A percentile compares a stretch with the other conserved stretches of the same genome.
These are phyloP conservation scores for Pharnaceum exiguum DNA, from an alignment of 148 eudicot species.

Conservation along the genomic window DNA sequence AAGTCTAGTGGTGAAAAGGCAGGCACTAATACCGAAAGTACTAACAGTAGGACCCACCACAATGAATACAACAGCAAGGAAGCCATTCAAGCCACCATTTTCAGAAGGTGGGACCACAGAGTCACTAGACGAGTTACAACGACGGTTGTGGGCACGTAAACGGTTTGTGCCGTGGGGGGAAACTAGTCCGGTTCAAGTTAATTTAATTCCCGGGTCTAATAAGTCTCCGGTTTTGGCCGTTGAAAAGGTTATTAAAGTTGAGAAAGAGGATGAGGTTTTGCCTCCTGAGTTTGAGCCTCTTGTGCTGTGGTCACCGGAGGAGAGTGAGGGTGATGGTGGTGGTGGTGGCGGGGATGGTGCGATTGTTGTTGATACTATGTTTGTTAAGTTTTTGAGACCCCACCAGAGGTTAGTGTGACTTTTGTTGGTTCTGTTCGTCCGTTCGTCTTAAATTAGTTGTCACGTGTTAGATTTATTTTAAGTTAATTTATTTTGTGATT, in stretches of 20 bases:
- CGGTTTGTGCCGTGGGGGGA: slow-evolving; percentile 94
- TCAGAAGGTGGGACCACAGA: slow-evolving; percentile 51
- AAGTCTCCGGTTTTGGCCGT: too few species aligned
- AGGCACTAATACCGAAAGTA: slow-evolving; percentile 77
- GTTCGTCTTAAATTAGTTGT: too few species aligned
- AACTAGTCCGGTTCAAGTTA: slow-evolving; percentile 37
- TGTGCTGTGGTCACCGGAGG: slow-evolving; percentile 86
- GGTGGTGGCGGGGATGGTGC: slow-evolving; percentile 29
- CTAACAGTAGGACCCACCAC: slow-evolving; percentile 71
- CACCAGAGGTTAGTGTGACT: slow-evolving; percentile 88
- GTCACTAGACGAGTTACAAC: slow-evolving; percentile 50
- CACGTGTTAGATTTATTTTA: too few species aligned
- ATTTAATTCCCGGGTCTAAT: slow-evolving; percentile 30
- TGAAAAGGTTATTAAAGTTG: slow-evolving; percentile 40
- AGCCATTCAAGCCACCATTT: slow-evolving; percentile 87
- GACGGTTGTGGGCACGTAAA: slow-evolving; percentile 88
- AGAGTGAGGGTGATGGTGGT: slow-evolving; percentile 29
- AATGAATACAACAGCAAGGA: slow-evolving; percentile 59
- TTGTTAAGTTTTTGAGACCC: slow-evolving; percentile 86
- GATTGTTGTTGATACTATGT: slow-evolving; percentile 72
- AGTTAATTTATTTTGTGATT: too few species aligned
- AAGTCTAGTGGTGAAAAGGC: slow-evolving; percentile 67
- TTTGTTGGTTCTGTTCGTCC: not conserved
- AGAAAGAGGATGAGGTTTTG: slow-evolving; percentile 40
- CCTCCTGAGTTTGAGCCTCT: slow-evolving; percentile 83